Percentiles rank a stretch among this genome's conserved stretches.
Evolutionary conservation across 2,329 filamentous ascomycete species (phyloP).

Genomic region (Trichoderma lentiforme): DNA sequence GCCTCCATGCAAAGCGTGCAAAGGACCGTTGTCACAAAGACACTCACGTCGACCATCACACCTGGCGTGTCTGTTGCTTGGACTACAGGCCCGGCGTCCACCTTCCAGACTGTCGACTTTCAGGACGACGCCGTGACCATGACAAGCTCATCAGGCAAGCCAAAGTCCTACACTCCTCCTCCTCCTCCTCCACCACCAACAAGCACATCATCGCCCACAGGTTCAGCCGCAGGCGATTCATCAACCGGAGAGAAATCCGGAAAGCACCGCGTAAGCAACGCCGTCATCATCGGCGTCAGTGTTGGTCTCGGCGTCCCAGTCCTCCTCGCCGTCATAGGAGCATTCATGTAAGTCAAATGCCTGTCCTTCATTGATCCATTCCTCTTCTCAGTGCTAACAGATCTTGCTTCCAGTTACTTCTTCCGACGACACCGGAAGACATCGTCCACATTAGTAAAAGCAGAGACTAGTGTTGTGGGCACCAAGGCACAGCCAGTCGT

Average conservation of each 20-base stretch:
- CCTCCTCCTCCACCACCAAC: slow-evolving; percentile 27
- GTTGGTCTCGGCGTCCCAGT: slow-evolving; percentile 45
- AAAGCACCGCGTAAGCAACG: slow-evolving; percentile 37
- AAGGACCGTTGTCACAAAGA: slow-evolving; percentile 37
- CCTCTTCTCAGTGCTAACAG: not conserved
- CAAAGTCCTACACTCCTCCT: slow-evolving; percentile 40
- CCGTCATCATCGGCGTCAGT: slow-evolving; percentile 46
- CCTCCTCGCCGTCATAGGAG: slow-evolving; percentile 31
- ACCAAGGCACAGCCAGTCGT: not conserved
- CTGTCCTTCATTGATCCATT: not conserved
- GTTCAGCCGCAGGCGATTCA: not conserved
- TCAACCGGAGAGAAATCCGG: not conserved
- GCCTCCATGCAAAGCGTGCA: slow-evolving; percentile 46
- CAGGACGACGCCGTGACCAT: slow-evolving; percentile 33
- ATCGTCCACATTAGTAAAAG: not conserved
- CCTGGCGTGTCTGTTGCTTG: slow-evolving; percentile 32
- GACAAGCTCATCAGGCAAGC: slow-evolving; percentile 36
- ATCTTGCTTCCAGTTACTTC: not conserved
- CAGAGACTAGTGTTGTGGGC: not conserved
- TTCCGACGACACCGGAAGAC: not conserved
- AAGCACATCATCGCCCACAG: not conserved
- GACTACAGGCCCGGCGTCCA: slow-evolving; percentile 22
- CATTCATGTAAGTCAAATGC: slow-evolving; percentile 31
- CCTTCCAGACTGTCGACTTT: slow-evolving; percentile 40
- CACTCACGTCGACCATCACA: slow-evolving; percentile 39